Evolutionary conservation across 352 stramenopile genomes (phyloP), one percentile per base, ranked within the genome.

Genomic region (Phytophthora podocarpi): DNA sequence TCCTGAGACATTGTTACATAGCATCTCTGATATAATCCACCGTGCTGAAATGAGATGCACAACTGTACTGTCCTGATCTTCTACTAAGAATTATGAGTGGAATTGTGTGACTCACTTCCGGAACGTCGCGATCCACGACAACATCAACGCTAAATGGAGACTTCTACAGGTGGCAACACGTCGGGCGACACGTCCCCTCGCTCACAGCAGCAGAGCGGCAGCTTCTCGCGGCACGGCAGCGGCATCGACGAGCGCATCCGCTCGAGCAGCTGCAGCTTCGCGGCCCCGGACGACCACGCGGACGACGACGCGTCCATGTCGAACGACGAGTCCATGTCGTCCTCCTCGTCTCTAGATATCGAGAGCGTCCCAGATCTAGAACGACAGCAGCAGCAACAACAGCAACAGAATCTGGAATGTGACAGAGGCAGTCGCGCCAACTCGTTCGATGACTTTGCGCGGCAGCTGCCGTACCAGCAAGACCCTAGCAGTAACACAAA

Each of bases 321-420:
- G 4, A 75, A 82, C 36, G 78, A 87, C 53, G 78, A 85, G 59
- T 82, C 73, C 46, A 87, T 87, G 78, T 75, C 60, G 16, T 85
- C 76, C 23, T 67, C 61, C 15, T 84, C 78, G 3, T 84, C 60
- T 21, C 43, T 82, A 9, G 73, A 70, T 30, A 72, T 78, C 24
- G 72, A 78, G 31, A 58, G 67, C 5, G 55, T 32, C 8, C 41
- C 55, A 26, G 62, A 42, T 20, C 16, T 48, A n/a, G 20, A 10
- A 18, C 13, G 18, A 12, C 5, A n/a, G n/a, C 56, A 45, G 16
- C 27, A 39, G 45, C 21, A 59, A 20, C 27, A 49, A 16, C 35
- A 42, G 16, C 54, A 55, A 23, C 41, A 60, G 20, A 21, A 36
- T 32, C 34, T 62, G 30, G 43, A 66, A 40, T 47, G 51, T 20